Percentiles rank a stretch among this genome's conserved stretches.
These are phyloP conservation scores for Trichoderma oligosporum DNA, from an alignment of 2,329 filamentous ascomycete genomes.

Conservation along the genomic window DNA sequence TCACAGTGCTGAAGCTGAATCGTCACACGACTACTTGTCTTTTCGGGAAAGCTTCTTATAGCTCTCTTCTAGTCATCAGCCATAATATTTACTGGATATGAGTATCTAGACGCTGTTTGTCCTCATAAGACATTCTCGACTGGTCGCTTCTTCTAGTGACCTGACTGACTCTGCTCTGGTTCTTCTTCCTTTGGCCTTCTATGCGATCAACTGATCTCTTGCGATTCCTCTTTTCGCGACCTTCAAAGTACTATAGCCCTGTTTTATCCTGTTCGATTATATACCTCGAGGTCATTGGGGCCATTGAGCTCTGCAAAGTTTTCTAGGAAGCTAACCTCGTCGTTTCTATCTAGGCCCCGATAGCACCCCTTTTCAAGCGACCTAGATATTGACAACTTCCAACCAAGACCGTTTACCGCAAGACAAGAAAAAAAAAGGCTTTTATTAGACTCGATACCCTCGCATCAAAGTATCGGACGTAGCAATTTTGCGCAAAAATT, in stretches of 20 bases:
- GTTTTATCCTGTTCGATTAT: not conserved
- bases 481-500: slow-evolving; percentile 73
- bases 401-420: slow-evolving; percentile 19
- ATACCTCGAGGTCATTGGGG: too few relatives aligned
- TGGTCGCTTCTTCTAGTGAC: slow-evolving; percentile 13
- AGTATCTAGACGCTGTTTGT: slow-evolving; percentile 24
- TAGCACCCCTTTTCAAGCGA: slow-evolving; percentile 49
- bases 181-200: slow-evolving; percentile 49
- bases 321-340: not conserved
- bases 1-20: not conserved
- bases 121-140: slow-evolving; percentile 26
- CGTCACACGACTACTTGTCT: slow-evolving; percentile 5
- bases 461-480: slow-evolving; percentile 75
- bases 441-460: slow-evolving; percentile 72
- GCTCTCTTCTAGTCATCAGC: not conserved
- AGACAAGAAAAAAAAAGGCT: slow-evolving; percentile 24
- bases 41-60: slow-evolving; percentile 1
- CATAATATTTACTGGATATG: slow-evolving; percentile 13
- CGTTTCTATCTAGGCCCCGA: slow-evolving; percentile 47
- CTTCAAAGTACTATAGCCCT: slow-evolving; percentile 75
- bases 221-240: slow-evolving; percentile 83
- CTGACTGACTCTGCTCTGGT: slow-evolving; percentile 19
- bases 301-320: not conserved
- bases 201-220: slow-evolving; percentile 91
- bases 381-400: slow-evolving; percentile 9